phyloP scores from a whole-genome alignment of 768 basidiomycete genomes.

The Boletales sp. region DNA sequence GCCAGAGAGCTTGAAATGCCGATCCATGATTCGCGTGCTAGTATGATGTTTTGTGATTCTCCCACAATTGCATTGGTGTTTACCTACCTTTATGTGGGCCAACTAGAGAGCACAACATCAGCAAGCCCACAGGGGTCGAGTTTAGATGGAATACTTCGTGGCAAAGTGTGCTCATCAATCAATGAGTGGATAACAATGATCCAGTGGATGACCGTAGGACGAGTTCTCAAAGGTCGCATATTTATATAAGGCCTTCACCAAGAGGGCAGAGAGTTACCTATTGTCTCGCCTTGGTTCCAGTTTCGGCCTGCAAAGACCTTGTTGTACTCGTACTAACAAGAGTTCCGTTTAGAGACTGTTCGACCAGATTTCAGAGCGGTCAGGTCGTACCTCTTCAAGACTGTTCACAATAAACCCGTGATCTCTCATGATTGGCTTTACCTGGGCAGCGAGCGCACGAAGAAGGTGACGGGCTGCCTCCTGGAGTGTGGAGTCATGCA shows the following conservation, averaged over 20 bases:
- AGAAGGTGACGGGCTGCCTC: slow-evolving; percentile 71
- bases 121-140: not conserved
- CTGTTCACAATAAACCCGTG: slow-evolving; percentile 76
- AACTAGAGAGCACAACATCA: slow-evolving; percentile 42
- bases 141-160: slow-evolving; percentile 58
- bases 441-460: slow-evolving; percentile 78
- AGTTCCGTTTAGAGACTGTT: not conserved
- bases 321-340: slow-evolving; percentile 70
- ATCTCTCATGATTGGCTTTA: slow-evolving; percentile 77
- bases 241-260: not conserved
- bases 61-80: not conserved
- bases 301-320: slow-evolving; percentile 77
- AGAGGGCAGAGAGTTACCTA: slow-evolving; percentile 44
- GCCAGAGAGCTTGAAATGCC: slow-evolving; percentile 75
- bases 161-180: slow-evolving; percentile 75
- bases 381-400: slow-evolving; percentile 67
- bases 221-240: slow-evolving; percentile 49
- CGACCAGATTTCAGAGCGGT: not conserved
- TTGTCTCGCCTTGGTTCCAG: slow-evolving; percentile 79
- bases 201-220: slow-evolving; percentile 65
- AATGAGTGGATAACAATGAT: slow-evolving; percentile 56
- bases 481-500: slow-evolving; percentile 38
- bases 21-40: slow-evolving; percentile 82
- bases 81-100: slow-evolving; percentile 72
- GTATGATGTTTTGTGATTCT: not conserved